phyloP scores from a whole-genome alignment of 805 yeast genomes.

The Starmerella sp. region DNA sequence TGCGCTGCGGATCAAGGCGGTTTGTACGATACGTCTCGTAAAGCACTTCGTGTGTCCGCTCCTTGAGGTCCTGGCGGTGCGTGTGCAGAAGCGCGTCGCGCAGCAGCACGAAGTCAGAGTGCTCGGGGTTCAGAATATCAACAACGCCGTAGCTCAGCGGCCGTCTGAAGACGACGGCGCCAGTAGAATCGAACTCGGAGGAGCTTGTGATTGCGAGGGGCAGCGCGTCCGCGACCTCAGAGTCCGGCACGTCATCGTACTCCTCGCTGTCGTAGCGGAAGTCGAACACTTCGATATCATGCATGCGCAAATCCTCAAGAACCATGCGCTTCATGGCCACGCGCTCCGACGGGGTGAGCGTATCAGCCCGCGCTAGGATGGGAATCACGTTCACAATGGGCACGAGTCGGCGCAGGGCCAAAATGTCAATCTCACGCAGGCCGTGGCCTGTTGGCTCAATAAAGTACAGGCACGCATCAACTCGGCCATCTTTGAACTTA shows the following conservation, averaged over 20 bases:
- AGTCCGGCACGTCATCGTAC: constrained; percentile 29
- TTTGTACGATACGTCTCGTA: constrained; percentile 53
- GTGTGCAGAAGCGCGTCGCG: constrained; percentile 72
- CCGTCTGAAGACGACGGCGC: constrained; percentile 60
- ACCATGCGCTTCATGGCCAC: constrained; percentile 42
- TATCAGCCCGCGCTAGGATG: constrained; percentile 69
- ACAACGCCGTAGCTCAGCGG: constrained; percentile 84
- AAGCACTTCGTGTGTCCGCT: constrained; percentile 63
- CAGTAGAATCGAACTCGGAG: constrained; percentile 54
- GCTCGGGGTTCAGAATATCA: constrained; percentile 75
- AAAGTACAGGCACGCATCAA: constrained; percentile 69
- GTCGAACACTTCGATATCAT: constrained; percentile 59
- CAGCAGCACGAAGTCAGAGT: constrained; percentile 74
- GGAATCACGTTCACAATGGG: constrained; percentile 73
- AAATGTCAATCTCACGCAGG: constrained; percentile 61
- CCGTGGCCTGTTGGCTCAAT: constrained; percentile 47
- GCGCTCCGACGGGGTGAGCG: constrained; percentile 58
- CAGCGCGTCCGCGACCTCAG: constrained; percentile 40
- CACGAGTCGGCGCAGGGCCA: constrained; percentile 57
- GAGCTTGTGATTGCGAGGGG: constrained; percentile 63
- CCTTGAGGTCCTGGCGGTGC: constrained; percentile 73
- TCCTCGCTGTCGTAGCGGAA: constrained; percentile 59
- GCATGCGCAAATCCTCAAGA: constrained; percentile 45
- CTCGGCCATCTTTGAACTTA: constrained; percentile 56
- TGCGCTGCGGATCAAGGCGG: constrained; percentile 20